Base-by-base conservation (phyloP, 345 rosid genomes). In the Populus tremula region DNA sequence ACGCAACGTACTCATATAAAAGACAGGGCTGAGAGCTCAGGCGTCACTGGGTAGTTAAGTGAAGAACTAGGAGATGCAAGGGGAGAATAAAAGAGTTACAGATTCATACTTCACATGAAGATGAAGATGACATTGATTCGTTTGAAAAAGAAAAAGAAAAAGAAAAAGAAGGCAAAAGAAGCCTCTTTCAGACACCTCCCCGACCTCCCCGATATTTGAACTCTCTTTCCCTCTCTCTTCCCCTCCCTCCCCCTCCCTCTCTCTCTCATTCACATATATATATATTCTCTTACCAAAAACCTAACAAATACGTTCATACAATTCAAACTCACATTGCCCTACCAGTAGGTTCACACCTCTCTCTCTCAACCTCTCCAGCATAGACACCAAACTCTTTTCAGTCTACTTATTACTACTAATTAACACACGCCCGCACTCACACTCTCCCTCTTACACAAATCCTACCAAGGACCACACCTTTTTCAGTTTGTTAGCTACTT, bases 201-300 rank as follows among this genome's bases (percentile, higher is more conserved):
- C 83, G 83, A 73, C 33, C 79, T 41, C 50, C 79, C 86, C 83
- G 83, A 86, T 84, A 78, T 49, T 78, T 76, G 84, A 78, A 84
- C 65, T 23, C 25, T 25, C 25, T 25, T 25, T 25, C 25, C 1
- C 25, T 25, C 70, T 47, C 27, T 2, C 31, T 29, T 25, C 1
- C 25, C 1, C 25, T 25, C 70, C 38, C 27, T 2, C 31, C 1
- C 33, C 53, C 72, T n/a, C 31, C 25, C 71, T 66, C 72, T 5
- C 31, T 38, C 71, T 47, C 61, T 45, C 3, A 31, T 31, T 2
- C 2, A 29, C 1, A 29, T 29, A 29, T 31, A 31, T 29, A 33
- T 77, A 47, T 49, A 73, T 39, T 47, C 61, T 3, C 49, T 21
- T 14, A 73, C 70, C 76, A 31, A 71, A 66, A 76, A 47, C 73